Conservation (phyloP, 1,139 yeast genomes). For the Cylindricascospora bacillispora region DNA sequence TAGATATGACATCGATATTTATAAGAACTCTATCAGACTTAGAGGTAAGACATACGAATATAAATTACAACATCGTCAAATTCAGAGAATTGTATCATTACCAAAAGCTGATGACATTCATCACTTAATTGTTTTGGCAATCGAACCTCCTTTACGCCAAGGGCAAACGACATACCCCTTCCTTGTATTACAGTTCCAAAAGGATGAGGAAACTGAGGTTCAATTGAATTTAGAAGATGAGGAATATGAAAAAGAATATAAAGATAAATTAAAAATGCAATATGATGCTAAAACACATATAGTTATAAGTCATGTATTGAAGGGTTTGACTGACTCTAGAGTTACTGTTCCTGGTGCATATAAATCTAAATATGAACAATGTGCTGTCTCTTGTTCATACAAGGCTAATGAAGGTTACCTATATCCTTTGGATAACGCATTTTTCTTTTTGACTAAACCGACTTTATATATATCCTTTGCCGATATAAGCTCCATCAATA, state of each 20-base stretch:
- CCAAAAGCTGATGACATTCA: constrained; percentile 94
- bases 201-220: constrained; percentile 84
- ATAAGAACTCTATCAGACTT: constrained; percentile 72
- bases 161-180: constrained; percentile 97
- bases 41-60: constrained; percentile 98
- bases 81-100: constrained; percentile 78
- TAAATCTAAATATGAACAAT: constrained; percentile 57
- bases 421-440: constrained; percentile 81
- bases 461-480: constrained; percentile 82
- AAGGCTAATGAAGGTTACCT: constrained; percentile 93
- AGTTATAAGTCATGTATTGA: constrained; percentile 79
- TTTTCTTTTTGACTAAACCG: constrained; percentile 87
- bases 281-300: constrained; percentile 78
- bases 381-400: constrained; percentile 82
- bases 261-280: constrained; percentile 59
- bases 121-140: constrained; percentile 74
- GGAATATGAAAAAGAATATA: constrained; percentile 65
- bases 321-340: constrained; percentile 81
- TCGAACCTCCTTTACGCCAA: constrained; percentile 88
- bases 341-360: constrained; percentile 80
- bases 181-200: constrained; percentile 74
- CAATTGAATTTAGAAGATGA: constrained; percentile 78
- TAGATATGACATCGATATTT: constrained; percentile 94
- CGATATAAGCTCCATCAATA: constrained; percentile 63
- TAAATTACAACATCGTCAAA: constrained; percentile 81